Evolutionary conservation across 441 rosid species (phyloP), one percentile per base, ranked within the genome.

Genomic region (Populus hybrid): DNA sequence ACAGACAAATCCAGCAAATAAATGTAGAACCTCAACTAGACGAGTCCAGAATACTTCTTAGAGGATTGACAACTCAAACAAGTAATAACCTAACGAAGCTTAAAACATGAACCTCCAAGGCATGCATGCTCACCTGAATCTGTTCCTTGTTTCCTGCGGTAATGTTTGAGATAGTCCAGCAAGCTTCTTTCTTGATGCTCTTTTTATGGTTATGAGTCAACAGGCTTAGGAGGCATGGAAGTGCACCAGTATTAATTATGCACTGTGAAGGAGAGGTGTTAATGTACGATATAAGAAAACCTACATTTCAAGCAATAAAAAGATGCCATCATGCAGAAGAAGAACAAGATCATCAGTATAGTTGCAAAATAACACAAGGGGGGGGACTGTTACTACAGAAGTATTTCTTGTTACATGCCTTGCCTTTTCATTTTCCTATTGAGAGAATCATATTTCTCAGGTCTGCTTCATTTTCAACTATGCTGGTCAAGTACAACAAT

Each of bases 81-180:
- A 21, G 21, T 1, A 68, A 34, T 30, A 10, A 8, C 23, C n/a
- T 68, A 35, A 26, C n/a, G 18, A 28, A 24, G 6, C 20, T 26
- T 67, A 30, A 26, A 24, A 24, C 21, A 24, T 23, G 63, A 35
- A 16, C 18, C 28, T 5, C 50, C 8, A 30, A 38, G 20, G 69
- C 30, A 83, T 24, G 42, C 28, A 23, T 36, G 6, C 75, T 35
- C 34, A 91, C 97, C 92, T 90, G 90, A 82, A 93, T 91, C 83
- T 93, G 97, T 36, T 88, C 89, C 86, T 71, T 88, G 86, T 91
- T 93, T 72, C 95, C 97, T 72, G 97, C 91, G 10, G 95, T 91
- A 72, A 92, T 92, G 78, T 92, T 92, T 28, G 97, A 92, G 77
- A 92, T 90, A 14, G 95, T 91, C 97, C 95, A 92, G 77, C 95